A percentile compares a stretch with the other conserved stretches of the same genome.
phyloP scores from a whole-genome alignment of 2,329 filamentous ascomycete species.

The Amesomyces nigricolor region DNA sequence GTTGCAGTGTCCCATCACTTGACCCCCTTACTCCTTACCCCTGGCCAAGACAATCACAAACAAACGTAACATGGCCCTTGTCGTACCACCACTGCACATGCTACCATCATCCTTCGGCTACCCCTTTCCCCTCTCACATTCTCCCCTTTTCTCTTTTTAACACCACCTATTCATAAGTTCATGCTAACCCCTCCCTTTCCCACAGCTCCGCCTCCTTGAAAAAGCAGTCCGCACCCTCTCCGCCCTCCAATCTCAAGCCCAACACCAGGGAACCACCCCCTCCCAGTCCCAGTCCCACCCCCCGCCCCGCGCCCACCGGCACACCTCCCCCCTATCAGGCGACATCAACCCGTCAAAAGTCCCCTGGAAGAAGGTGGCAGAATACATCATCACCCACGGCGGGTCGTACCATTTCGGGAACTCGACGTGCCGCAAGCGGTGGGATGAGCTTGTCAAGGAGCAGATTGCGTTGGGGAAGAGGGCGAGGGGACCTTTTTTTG shows the following conservation, averaged over 20 bases:
- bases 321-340: too few relatives aligned
- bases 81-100: too few relatives aligned
- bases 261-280: background rate
- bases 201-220: slow-evolving; percentile 26
- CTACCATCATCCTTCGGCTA: too few relatives aligned
- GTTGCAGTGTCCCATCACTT: background rate
- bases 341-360: slow-evolving; percentile 33
- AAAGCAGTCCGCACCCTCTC: slow-evolving; percentile 20
- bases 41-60: too few relatives aligned
- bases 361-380: slow-evolving; percentile 53
- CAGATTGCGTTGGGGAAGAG: slow-evolving; percentile 1
- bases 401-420: slow-evolving; percentile 56
- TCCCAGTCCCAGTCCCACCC: background rate
- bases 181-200: too few relatives aligned
- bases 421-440: slow-evolving; percentile 54
- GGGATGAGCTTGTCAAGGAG: slow-evolving; percentile 40
- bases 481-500: slow-evolving; percentile 12
- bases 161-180: too few relatives aligned
- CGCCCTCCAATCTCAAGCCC: too few relatives aligned
- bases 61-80: too few relatives aligned
- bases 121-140: too few relatives aligned
- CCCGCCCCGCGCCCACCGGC: background rate
- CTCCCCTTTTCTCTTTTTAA: too few relatives aligned
- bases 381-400: slow-evolving; percentile 46
- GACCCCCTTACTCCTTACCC: background rate